Base-by-base conservation (phyloP, 2,329 filamentous ascomycete genomes). In the Alternaria alternata region DNA sequence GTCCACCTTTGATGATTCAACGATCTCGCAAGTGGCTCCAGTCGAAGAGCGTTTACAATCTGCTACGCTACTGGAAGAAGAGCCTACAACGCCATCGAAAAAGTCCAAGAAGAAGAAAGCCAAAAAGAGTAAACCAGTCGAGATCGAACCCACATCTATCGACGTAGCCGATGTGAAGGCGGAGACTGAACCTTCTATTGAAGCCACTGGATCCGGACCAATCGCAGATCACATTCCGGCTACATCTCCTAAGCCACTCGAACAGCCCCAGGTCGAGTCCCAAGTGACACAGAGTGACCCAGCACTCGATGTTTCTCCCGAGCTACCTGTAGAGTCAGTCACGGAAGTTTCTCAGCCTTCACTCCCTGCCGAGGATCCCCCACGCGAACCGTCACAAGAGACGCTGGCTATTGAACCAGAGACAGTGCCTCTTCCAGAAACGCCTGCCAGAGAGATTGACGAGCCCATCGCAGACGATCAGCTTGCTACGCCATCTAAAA, bases 61-160 rank as follows among this genome's bases (percentile, higher is more conserved):
- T 38, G 24, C 57, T 26, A 59, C 54, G 14, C 32, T 42, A 7
- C 18, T 60, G 24, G 59, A 54, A 26, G 60, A 63, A n/a, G 65
- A 67, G 24, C 49, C 54, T 26, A 28, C 52, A 2, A 52, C 57
- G 11, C 69, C 73, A 32, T 81, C 79, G 54, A 80, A 81, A 62
- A 85, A 83, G 63, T 79, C 51, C 7, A 64, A 79, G 11, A 84
- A 84, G 59, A 79, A 81, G 54, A 69, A 65, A 36, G 57, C 59
- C 8, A 69, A 67, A 55, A 63, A 63, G 36, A 57, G 38, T 7
- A 64, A 65, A 34, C 36, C 55, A 14, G 39, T 46, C 44, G 62
- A 65, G 12, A 24, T 57, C 11, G 59, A 52, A 20, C 9, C 59
- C 28, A 30, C 36, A 20, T 38, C 28, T 16, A 16, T 24, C 22